Percentiles rank a stretch among this genome's conserved stretches.
These are phyloP conservation scores for Aspergillus ochraceoroseus DNA, from an alignment of 2,329 filamentous ascomycete genomes.

Conservation along the genomic window DNA sequence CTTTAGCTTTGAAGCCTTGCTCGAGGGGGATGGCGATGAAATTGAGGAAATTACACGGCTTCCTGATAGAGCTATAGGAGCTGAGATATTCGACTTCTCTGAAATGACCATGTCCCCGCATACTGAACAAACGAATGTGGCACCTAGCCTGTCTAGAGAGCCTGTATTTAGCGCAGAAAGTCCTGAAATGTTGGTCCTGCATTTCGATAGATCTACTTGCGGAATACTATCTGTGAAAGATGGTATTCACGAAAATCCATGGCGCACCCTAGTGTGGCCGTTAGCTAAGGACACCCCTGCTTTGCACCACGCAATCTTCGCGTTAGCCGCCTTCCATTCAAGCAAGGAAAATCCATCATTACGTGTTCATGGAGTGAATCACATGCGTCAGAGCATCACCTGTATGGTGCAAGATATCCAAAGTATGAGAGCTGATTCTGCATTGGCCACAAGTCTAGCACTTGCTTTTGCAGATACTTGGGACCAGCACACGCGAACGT, in stretches of 20 bases:
- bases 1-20: slow-evolving; percentile 31
- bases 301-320: slow-evolving; percentile 62
- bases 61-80: slow-evolving; percentile 27
- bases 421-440: slow-evolving; percentile 60
- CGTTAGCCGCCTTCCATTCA: slow-evolving; percentile 65
- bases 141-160: slow-evolving; percentile 40
- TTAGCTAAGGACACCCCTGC: slow-evolving; percentile 60
- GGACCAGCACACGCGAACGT: slow-evolving; percentile 64
- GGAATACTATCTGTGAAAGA: slow-evolving; percentile 68
- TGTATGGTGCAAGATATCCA: slow-evolving; percentile 56
- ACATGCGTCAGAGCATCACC: slow-evolving; percentile 62
- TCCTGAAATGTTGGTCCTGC: slow-evolving; percentile 57
- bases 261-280: slow-evolving; percentile 67
- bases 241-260: slow-evolving; percentile 64
- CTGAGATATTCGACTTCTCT: slow-evolving; percentile 38
- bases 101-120: slow-evolving; percentile 37
- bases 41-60: slow-evolving; percentile 54
- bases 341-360: slow-evolving; percentile 55
- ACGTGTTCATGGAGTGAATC: slow-evolving; percentile 60
- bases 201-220: slow-evolving; percentile 63
- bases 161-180: slow-evolving; percentile 50
- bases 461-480: slow-evolving; percentile 67
- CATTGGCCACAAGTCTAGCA: slow-evolving; percentile 64
- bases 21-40: slow-evolving; percentile 44
- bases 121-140: slow-evolving; percentile 4